Evolutionary conservation across 306 rosid genomes (phyloP), one percentile per base, ranked within the genome.

Genomic region (Crotalaria pallida): DNA sequence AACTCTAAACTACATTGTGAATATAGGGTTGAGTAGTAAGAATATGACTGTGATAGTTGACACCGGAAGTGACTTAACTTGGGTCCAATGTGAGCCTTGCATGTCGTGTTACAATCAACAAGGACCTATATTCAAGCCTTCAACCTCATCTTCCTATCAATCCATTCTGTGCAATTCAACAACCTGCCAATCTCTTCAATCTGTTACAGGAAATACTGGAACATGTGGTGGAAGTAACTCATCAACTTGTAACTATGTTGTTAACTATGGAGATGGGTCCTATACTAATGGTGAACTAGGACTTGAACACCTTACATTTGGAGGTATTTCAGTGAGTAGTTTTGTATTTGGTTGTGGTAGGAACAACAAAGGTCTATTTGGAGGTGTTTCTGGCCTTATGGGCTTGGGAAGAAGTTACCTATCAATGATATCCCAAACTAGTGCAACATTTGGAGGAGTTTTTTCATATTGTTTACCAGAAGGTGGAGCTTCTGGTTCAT

Each of bases 61-160:
- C 83, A 90, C 97, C 2, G 98, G 97, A 78, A 93, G 98, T 53
- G 97, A 90, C 56, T 71, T 93, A 43, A 88, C 94, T 24, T 90
- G 96, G 96, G 84, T 90, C 64, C 96, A 93, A 69, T 93, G 97
- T 80, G 75, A 72, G 24, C 98, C 98, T 9, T 90, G 98, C 85
- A 73, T 69, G 65, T 50, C 78, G 26, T 93, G 98, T 65, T 93
- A 90, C 41, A 72, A 74, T 73, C 97, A 90, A 72, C 88, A 74
- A 64, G 94, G 88, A 50, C 88, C 97, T 45, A 73, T 88, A 4
- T 88, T 88, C 79, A 67, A 81, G 47, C 96, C 98, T 58, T 86
- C 85, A 0, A 44, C 24, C 4, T 93, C 98, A 34, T 16, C 81
- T 58, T 82, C 97, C 2, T 90, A 81, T 78, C 78, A 74, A 47